These are phyloP conservation scores for Paramyrothecium sp. DNA, from an alignment of 2,329 filamentous ascomycete species.

Conservation along the genomic window DNA sequence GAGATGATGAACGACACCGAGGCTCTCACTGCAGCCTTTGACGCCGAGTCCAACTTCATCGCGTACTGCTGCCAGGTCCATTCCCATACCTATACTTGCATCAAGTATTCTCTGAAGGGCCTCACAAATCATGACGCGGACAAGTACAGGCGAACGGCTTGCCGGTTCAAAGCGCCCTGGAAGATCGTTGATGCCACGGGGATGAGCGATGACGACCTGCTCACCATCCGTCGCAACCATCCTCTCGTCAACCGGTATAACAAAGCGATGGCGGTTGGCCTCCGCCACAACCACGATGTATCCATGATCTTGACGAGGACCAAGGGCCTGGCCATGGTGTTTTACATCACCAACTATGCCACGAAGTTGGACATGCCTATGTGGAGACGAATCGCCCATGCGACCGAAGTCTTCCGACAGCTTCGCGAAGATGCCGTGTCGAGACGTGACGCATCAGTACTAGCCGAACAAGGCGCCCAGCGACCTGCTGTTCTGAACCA, in stretches of 20 bases:
- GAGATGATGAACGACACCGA: neutral
- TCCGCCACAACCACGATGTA: constrained; percentile 4
- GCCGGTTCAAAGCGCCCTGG: neutral
- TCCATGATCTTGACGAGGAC: no score
- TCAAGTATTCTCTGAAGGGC: constrained; percentile 6
- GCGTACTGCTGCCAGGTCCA: constrained; percentile 1
- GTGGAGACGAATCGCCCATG: constrained; percentile 3
- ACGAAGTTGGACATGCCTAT: constrained; percentile 5
- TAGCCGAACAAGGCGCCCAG: constrained; percentile 2
- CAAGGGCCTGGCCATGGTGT: no score
- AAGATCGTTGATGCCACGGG: neutral
- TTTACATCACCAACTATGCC: no score
- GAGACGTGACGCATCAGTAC: neutral
- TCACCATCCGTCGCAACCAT: constrained; percentile 1
- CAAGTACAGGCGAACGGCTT: no score
- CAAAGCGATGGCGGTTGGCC: constrained; percentile 5
- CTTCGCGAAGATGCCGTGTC: constrained; percentile 1
- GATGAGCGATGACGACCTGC: constrained; percentile 1
- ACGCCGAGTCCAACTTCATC: neutral
- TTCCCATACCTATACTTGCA: constrained; percentile 4
- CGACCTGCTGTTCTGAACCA: constrained; percentile 1
- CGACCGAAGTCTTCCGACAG: constrained; percentile 1
- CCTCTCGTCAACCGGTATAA: constrained; percentile 5
- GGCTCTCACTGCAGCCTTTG: neutral
- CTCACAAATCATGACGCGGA: neutral